A percentile compares a stretch with the other conserved stretches of the same genome.
Conservation (phyloP, 2,329 filamentous ascomycete genomes). For the Fusarium sublunatum region DNA sequence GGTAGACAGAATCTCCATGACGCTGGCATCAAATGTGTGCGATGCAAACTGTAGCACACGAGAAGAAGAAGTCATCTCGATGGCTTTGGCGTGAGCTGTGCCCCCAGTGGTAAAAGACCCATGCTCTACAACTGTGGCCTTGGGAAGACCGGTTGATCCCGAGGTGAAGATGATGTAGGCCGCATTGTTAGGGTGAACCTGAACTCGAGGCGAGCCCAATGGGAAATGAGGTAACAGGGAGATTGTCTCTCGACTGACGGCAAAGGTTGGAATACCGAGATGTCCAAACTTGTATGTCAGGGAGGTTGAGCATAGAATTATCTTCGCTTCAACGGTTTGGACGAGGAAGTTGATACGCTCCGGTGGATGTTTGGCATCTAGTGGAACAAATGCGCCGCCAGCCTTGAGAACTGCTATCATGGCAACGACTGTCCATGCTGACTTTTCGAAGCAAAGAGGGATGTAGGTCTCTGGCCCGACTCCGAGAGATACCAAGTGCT, state of each 20-base stretch:
- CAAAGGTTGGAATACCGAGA: background rate
- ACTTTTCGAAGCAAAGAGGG: constrained; percentile 54
- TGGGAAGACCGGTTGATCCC: constrained; percentile 35
- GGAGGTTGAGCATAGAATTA: constrained; percentile 22
- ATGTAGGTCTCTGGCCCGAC: constrained; percentile 44
- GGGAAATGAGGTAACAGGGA: background rate
- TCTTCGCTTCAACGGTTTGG: constrained; percentile 17
- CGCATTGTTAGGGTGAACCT: background rate
- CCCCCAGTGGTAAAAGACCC: constrained; percentile 20
- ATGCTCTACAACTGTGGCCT: constrained; percentile 38
- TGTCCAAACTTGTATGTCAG: constrained; percentile 1
- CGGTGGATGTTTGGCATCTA: constrained; percentile 54
- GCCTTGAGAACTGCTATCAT: constrained; percentile 53
- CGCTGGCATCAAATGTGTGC: constrained; percentile 27
- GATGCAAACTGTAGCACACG: constrained; percentile 36
- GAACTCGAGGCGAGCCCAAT: fast-evolving
- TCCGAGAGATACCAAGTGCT: constrained; percentile 51
- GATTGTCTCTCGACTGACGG: background rate
- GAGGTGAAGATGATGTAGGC: constrained; percentile 41
- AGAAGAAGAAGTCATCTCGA: constrained; percentile 14
- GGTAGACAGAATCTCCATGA: constrained; percentile 40
- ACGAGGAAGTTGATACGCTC: constrained; percentile 30
- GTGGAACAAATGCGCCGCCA: constrained; percentile 47
- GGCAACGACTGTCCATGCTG: constrained; percentile 49
- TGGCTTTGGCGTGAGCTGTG: constrained; percentile 31